Evolutionary conservation across 23 red algal species (phyloP).

Genomic region (Gracilaria domingensis): DNA sequence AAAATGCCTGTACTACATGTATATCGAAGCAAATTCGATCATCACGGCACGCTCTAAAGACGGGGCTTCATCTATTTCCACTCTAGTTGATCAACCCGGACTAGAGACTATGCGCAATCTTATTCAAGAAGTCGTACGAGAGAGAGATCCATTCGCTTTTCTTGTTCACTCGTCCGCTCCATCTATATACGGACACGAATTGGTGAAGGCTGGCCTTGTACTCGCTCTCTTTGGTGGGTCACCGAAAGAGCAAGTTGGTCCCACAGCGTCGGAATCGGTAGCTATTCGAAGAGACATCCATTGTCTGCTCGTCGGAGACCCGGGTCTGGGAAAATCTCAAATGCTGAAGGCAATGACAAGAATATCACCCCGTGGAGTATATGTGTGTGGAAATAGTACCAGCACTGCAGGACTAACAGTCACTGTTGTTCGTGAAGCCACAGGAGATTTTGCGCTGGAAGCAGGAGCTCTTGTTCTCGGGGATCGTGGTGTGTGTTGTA

Average conservation of each 20-base stretch:
- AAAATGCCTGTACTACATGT: constrained; percentile 91
- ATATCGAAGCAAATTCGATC: constrained; percentile 94
- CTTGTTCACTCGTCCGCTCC: constrained; percentile 93
- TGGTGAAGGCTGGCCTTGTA: constrained; percentile 94
- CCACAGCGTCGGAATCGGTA: constrained; percentile 44
- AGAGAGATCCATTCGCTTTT: constrained; percentile 77
- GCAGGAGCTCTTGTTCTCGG: constrained; percentile 95
- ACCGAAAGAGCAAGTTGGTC: constrained; percentile 53
- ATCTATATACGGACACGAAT: constrained; percentile 96
- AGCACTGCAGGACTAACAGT: constrained; percentile 96
- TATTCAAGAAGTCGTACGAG: constrained; percentile 74
- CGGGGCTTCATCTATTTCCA: constrained; percentile 24
- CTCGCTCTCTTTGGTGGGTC: constrained; percentile 90
- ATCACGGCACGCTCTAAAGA: constrained; percentile 42
- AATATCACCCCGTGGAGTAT: constrained; percentile 91
- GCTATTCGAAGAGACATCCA: constrained; percentile 85
- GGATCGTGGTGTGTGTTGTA: constrained; percentile 93
- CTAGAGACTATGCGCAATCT: constrained; percentile 36
- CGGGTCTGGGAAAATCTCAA: constrained; percentile 98
- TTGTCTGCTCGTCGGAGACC: constrained; percentile 95
- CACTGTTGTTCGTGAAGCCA: constrained; percentile 88
- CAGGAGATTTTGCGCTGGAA: constrained; percentile 94
- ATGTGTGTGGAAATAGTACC: constrained; percentile 97
- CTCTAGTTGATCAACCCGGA: constrained; percentile 50
- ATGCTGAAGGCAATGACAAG: constrained; percentile 89